These are phyloP conservation scores for Penicillium palitans DNA, from an alignment of 2,329 filamentous ascomycete genomes.

Conservation along the genomic window DNA sequence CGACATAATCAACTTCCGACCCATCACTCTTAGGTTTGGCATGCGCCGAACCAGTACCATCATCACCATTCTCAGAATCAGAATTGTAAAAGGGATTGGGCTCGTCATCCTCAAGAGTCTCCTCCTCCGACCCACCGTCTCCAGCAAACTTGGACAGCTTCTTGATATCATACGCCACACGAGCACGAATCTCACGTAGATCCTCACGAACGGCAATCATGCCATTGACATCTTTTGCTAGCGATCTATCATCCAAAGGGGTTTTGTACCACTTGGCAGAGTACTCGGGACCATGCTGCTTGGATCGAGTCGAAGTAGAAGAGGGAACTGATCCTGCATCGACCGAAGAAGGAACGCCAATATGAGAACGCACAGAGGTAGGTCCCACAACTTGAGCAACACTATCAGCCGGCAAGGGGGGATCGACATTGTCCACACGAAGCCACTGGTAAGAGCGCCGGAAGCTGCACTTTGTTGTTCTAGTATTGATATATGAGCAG, in stretches of 20 bases:
- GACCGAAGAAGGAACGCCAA: background rate
- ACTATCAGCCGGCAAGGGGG: background rate
- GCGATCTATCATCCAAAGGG: background rate
- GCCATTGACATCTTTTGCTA: background rate
- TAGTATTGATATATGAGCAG: background rate
- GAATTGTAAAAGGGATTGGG: background rate
- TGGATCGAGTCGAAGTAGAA: background rate
- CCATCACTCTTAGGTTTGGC: background rate
- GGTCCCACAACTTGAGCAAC: background rate
- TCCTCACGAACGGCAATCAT: background rate
- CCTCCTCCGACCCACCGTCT: background rate
- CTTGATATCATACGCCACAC: constrained; percentile 2
- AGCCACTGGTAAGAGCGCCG: background rate
- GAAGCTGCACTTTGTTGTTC: background rate
- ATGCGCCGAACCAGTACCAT: background rate
- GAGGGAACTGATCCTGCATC: background rate
- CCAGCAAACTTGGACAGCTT: background rate
- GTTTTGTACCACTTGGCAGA: background rate
- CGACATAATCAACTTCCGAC: background rate
- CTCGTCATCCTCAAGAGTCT: background rate
- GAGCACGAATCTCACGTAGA: background rate
- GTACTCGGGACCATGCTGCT: background rate
- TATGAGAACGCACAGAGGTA: background rate
- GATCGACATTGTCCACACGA: background rate
- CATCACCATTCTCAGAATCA: background rate